Conservation (phyloP, 441 rosid genomes). For the Gossypium schwendimanii region DNA sequence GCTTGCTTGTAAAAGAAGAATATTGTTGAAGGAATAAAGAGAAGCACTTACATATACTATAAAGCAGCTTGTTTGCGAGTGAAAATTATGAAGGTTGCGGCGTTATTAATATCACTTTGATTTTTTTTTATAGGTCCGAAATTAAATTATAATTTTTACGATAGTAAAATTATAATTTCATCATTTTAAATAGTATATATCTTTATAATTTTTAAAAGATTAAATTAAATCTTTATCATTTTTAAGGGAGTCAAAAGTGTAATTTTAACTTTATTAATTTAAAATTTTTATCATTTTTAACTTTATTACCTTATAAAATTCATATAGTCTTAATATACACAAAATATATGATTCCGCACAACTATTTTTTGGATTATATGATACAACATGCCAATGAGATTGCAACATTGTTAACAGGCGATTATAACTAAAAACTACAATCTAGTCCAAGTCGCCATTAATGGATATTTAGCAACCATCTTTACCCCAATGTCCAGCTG, state of each 20-base stretch:
- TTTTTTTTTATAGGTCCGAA: no score
- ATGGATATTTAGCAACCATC: background rate
- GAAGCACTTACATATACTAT: background rate
- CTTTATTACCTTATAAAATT: no score
- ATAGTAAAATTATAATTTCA: no score
- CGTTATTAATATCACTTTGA: background rate
- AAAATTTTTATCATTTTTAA: no score
- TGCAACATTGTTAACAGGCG: slow-evolving; percentile 6
- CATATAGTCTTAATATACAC: background rate
- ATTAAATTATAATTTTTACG: no score
- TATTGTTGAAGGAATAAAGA: background rate
- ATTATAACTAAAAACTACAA: background rate
- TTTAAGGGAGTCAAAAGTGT: no score
- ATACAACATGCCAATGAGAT: background rate
- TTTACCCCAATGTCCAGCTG: background rate
- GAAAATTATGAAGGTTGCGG: background rate
- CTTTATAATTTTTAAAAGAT: no score
- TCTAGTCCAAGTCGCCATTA: background rate
- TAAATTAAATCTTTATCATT: no score
- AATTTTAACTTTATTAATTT: no score
- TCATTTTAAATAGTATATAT: no score
- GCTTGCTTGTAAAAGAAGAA: background rate
- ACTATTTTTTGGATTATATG: background rate
- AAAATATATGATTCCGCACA: background rate
- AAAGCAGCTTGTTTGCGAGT: background rate